Percentiles rank a stretch among this genome's conserved stretches.
Evolutionary conservation across 148 eudicot species (phyloP).

Genomic region (Camellia lanceoleosa): DNA sequence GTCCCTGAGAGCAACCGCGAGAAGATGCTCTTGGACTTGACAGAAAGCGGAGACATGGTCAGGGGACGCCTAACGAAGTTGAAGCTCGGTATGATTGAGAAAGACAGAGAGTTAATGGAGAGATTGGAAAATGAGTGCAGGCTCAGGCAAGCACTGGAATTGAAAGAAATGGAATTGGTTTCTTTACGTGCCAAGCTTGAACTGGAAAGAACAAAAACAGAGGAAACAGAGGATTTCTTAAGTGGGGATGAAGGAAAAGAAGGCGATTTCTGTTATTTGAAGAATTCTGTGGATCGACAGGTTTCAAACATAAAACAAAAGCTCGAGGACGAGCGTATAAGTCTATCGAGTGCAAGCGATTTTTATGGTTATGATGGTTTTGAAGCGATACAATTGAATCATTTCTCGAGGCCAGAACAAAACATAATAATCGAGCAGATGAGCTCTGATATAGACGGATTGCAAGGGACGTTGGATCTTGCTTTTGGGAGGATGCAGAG

Average conservation of each 20-base stretch:
- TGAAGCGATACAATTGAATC: constrained; percentile 14
- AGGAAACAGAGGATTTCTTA: not conserved
- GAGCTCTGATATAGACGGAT: constrained; percentile 60
- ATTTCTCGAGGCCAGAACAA: constrained; percentile 22
- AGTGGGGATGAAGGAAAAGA: constrained; percentile 21
- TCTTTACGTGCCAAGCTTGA: constrained; percentile 20
- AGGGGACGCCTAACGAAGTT: constrained; percentile 40
- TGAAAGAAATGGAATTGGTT: constrained; percentile 40
- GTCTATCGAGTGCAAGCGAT: constrained; percentile 19
- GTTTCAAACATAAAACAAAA: constrained; percentile 50
- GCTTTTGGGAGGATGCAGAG: constrained; percentile 55
- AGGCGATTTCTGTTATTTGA: constrained; percentile 35
- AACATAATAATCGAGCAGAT: constrained; percentile 40
- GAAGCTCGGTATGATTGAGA: constrained; percentile 35
- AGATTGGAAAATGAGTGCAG: constrained; percentile 27
- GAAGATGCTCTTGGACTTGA: constrained; percentile 47
- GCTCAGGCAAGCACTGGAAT: constrained; percentile 33
- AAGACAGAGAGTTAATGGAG: constrained; percentile 47
- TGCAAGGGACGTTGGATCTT: constrained; percentile 53
- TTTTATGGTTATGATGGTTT: constrained; percentile 9
- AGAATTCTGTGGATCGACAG: constrained; percentile 43
- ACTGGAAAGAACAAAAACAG: constrained; percentile 15
- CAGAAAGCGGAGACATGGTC: constrained; percentile 43
- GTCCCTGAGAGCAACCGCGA: constrained; percentile 40
- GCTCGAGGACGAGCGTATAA: constrained; percentile 43